Base-by-base conservation (phyloP, 257 asterid species). In the Nicotiana undulata region DNA sequence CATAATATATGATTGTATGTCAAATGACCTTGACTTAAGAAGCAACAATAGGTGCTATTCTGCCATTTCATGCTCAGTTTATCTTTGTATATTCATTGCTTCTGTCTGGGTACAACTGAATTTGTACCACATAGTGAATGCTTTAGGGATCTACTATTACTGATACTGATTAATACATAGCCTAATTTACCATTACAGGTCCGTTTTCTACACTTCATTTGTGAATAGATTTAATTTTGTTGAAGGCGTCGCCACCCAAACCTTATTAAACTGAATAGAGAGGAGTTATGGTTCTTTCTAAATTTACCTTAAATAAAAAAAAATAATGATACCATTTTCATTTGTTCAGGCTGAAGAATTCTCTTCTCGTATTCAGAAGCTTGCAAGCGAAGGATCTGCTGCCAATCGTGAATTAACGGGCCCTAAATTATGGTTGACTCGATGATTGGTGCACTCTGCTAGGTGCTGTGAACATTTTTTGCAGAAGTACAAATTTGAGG, bases 361-460 rank as follows among this genome's bases (percentile, higher is more conserved):
- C 81, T 89, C 97, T 22, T 85, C 90, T 0, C 94, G 95, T 28
- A 91, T 94, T 88, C 96, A 91, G 89, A 92, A 91, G 88, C 92
- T 94, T 76, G 97, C 96, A 22, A 91, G 80, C 86, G 93, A 90
- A 82, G 98, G 98, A 28, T 85, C 92, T 78, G 75, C 88, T 56
- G 88, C 88, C 2, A 90, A 89, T 61, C 89, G 86, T 4, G 94
- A 88, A 59, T 64, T 75, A 51, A 83, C 65, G 13, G 89, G 90
- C 80, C 89, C 93, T 5, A 92, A 86, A 85, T 91, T 86, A 70
- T 90, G 93, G 97, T 82, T 93, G 89, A 85, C 83, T 56, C 88
- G 90, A 88, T 63, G 81, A 81, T 13, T 55, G 53, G 75, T 11
- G 24, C 15, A 20, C 70, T 28, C 17, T 28, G 9, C 26, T 29